Base-by-base conservation (phyloP, 2,329 filamentous ascomycete genomes). In the Hymenoscyphus fructigenus region DNA sequence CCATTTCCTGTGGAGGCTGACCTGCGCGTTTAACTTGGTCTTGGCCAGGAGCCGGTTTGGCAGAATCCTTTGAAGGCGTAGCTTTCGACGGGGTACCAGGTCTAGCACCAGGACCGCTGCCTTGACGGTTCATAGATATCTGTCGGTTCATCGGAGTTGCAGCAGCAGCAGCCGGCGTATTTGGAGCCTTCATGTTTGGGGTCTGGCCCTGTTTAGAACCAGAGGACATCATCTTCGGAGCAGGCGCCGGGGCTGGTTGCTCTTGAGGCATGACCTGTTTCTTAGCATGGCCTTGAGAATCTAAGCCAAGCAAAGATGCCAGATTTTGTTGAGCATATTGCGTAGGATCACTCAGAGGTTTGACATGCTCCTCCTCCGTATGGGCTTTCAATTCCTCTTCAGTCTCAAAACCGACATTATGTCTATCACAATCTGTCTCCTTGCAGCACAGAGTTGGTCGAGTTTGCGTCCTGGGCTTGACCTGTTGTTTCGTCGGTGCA, bases 341-440 rank as follows among this genome's bases (percentile, higher is more conserved):
- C 63, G 80, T 55, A 2, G 87, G 85, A 65, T 89, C 77, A 67
- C 85, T 78, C 53, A 78, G 76, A 5, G 86, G 86, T 72, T 82
- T 83, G 26, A 80, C 76, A 68, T 89, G 87, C 72, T 88, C 85
- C 64, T 88, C 83, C n/a, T 84, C 78, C 7, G 81, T 75, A 70
- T 89, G 87, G 12, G 76, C 72, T 62, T 82, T 80, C 59, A 83
- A 78, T 14, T 81, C 81, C 68, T 87, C 84, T 67, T 88, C 83
- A 6, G 76, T 85, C 1, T 80, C 71, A 69, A 88, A 88, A 0
- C 81, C 83, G 26, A 72, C 57, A 14, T 78, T 76, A 1, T 81
- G 79, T 68, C 79, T 78, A 32, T 87, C 84, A 69, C 87, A 89
- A 38, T 83, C 81, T 1, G 77, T 69, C 59, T 88, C 85, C 23